Conservation (phyloP, 2,329 filamentous ascomycete species). For the Thelonectria rubi region DNA sequence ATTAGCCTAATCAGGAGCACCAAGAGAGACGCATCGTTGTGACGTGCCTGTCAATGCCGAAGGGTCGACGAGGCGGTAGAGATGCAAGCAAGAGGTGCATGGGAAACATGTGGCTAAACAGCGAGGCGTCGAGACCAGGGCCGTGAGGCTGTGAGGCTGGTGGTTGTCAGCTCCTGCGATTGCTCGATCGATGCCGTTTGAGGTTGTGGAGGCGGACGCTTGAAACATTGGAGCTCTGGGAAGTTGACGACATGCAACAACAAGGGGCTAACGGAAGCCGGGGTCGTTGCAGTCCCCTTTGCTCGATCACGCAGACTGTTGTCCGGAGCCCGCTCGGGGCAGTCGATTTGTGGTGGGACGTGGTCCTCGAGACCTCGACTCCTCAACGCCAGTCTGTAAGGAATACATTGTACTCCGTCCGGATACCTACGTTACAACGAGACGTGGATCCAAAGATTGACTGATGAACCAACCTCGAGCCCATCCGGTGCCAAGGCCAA, state of each 20-base stretch:
- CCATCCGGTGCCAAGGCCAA: conserved; percentile 7
- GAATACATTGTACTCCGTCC: conserved; percentile 11
- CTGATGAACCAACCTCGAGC: conserved; percentile 16
- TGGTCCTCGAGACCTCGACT: neutral
- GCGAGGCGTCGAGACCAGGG: neutral
- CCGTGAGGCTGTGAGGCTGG: conserved; percentile 3
- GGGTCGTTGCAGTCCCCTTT: conserved; percentile 18
- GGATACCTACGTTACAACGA: neutral
- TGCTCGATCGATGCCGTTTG: conserved; percentile 29
- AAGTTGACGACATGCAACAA: conserved; percentile 30
- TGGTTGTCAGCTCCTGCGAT: conserved; percentile 5
- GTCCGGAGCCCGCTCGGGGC: conserved; percentile 14
- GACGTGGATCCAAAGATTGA: conserved; percentile 18
- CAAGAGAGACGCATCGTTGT: neutral
- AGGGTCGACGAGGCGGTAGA: conserved; percentile 2
- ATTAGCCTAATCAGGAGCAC: neutral
- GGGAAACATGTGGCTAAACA: conserved; percentile 10
- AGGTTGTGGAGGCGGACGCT: conserved; percentile 39
- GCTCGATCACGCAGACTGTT: conserved; percentile 6
- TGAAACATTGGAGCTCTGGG: conserved; percentile 38
- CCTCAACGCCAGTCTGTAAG: conserved; percentile 6
- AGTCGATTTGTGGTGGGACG: neutral
- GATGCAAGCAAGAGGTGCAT: conserved; percentile 17
- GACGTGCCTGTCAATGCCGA: conserved; percentile 16
- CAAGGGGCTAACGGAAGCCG: conserved; percentile 31